Conservation (phyloP, 805 yeast species). For the Wickerhamiella cacticola region DNA sequence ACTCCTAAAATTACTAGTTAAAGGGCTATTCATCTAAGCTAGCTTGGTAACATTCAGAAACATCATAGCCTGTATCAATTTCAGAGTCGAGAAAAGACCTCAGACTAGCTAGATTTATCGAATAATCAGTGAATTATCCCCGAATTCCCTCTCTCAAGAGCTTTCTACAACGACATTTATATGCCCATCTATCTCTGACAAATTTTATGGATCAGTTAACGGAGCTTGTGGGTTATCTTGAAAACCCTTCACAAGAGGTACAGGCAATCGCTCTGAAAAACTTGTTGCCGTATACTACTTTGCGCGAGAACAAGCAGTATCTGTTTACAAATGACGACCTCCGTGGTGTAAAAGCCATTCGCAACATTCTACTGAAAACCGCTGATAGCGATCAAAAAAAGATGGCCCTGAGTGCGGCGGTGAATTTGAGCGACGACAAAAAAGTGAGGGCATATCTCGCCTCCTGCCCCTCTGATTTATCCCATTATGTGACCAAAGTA, state of each 20-base stretch:
- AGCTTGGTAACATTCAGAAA: no score
- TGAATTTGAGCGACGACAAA: conserved; percentile 66
- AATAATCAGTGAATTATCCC: no score
- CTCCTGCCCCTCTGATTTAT: conserved; percentile 45
- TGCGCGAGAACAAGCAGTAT: conserved; percentile 52
- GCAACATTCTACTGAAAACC: conserved; percentile 41
- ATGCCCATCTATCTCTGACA: not conserved
- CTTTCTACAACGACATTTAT: no score
- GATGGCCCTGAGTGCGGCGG: conserved; percentile 58
- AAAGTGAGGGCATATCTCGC: conserved; percentile 53
- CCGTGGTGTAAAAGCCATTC: conserved; percentile 62
- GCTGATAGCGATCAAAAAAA: conserved; percentile 28
- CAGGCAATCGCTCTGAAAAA: conserved; percentile 76
- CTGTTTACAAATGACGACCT: conserved; percentile 60
- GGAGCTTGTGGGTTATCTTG: conserved; percentile 63
- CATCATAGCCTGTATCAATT: no score
- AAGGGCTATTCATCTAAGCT: no score
- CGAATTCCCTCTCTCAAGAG: no score
- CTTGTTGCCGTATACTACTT: conserved; percentile 48
- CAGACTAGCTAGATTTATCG: no score
- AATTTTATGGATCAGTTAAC: conserved; percentile 13
- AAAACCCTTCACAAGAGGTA: conserved; percentile 66
- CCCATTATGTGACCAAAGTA: conserved; percentile 23
- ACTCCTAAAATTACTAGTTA: no score
- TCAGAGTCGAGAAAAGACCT: no score